These are phyloP conservation scores for Talaromyces sp. DNA, from an alignment of 2,329 filamentous ascomycete genomes.

Conservation along the genomic window DNA sequence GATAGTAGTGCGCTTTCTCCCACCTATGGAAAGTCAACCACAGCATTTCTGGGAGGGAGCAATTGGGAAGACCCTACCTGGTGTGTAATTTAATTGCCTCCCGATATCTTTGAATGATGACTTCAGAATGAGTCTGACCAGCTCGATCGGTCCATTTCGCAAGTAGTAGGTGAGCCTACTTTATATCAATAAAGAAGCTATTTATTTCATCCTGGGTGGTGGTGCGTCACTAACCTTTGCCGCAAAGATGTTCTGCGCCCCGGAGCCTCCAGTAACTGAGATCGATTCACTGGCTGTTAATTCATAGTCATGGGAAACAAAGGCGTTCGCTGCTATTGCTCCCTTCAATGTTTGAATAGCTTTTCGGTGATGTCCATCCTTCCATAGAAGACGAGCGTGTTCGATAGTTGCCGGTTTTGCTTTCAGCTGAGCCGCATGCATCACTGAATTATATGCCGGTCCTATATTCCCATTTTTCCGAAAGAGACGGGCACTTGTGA, in stretches of 20 bases:
- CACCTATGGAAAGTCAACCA: conserved; percentile 48
- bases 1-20: conserved; percentile 97
- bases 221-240: conserved; percentile 30
- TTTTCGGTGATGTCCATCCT: conserved; percentile 86
- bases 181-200: conserved; percentile 8
- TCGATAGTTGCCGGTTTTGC: conserved; percentile 89
- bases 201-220: conserved; percentile 1
- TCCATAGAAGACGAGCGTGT: conserved; percentile 88
- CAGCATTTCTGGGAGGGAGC: not conserved
- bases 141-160: conserved; percentile 95
- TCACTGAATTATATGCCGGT: conserved; percentile 87
- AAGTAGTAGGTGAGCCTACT: conserved; percentile 72
- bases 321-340: conserved; percentile 76
- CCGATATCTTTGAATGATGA: conserved; percentile 75
- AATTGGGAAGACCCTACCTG: conserved; percentile 15
- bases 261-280: conserved; percentile 33
- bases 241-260: conserved; percentile 47
- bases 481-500: conserved; percentile 13
- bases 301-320: conserved; percentile 47
- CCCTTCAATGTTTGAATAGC: conserved; percentile 87
- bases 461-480: conserved; percentile 53
- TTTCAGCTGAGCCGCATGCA: conserved; percentile 78
- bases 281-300: conserved; percentile 28
- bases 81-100: conserved; percentile 53
- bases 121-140: conserved; percentile 82